These are phyloP conservation scores for Coemansia sp. DNA, from an alignment of 192 early-diverging fungal genomes.

Conservation along the genomic window DNA sequence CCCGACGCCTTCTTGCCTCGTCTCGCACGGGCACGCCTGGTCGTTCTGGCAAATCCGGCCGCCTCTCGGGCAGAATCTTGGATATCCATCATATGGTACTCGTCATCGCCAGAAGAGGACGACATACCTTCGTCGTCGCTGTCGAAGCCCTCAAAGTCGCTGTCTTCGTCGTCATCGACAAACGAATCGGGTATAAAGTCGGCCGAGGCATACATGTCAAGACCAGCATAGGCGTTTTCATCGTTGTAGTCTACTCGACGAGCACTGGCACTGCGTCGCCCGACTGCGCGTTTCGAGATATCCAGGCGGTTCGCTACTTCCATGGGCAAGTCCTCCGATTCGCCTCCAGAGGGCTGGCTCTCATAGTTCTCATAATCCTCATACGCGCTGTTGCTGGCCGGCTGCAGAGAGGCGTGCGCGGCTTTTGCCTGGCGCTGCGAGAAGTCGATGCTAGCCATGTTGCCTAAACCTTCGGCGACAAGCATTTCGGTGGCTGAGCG, in stretches of 20 bases:
- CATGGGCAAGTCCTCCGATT: neutral
- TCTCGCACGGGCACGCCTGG: neutral
- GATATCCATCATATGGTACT: slow-evolving; percentile 21
- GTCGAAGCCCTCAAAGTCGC: slow-evolving; percentile 28
- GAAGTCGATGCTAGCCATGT: slow-evolving; percentile 36
- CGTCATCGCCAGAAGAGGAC: slow-evolving; percentile 16
- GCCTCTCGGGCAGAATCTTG: slow-evolving; percentile 17
- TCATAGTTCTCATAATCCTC: neutral
- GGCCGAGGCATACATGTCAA: neutral
- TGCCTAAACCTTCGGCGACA: slow-evolving; percentile 37
- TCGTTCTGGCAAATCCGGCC: slow-evolving; percentile 13
- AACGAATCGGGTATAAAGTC: slow-evolving; percentile 12
- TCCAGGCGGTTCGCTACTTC: neutral
- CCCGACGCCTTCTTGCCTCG: neutral
- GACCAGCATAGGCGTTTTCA: neutral
- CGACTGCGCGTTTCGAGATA: neutral
- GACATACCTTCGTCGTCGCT: slow-evolving; percentile 14
- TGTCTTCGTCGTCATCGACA: slow-evolving; percentile 41
- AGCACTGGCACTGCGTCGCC: slow-evolving; percentile 5
- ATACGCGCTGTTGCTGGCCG: neutral
- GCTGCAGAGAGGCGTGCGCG: neutral
- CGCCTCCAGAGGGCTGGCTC: neutral
- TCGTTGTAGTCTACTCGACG: slow-evolving; percentile 24
- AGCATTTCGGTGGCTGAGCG: slow-evolving; percentile 39
- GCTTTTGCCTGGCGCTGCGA: slow-evolving; percentile 12